Conservation (phyloP, 2,329 filamentous ascomycete species). For the Aspergillus chevalieri region DNA sequence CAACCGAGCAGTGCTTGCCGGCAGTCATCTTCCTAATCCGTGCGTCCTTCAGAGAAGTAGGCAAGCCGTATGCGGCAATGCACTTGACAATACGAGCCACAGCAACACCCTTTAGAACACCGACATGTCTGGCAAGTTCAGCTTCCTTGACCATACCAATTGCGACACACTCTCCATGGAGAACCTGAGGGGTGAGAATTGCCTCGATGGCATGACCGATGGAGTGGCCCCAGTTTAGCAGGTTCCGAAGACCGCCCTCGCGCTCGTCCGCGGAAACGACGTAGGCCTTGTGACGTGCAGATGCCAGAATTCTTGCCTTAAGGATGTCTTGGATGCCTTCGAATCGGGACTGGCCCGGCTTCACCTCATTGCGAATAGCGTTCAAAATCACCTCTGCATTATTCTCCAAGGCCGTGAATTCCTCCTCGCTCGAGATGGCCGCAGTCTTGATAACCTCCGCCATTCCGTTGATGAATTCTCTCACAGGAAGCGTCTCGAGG, state of each 20-base stretch:
- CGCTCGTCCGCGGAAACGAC: constrained; percentile 93
- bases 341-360: constrained; percentile 56
- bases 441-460: constrained; percentile 97
- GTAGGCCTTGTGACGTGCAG: constrained; percentile 85
- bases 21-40: constrained; percentile 75
- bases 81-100: constrained; percentile 88
- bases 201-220: constrained; percentile 97
- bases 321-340: constrained; percentile 63
- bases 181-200: constrained; percentile 86
- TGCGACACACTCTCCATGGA: constrained; percentile 92
- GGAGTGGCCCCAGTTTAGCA: constrained; percentile 96
- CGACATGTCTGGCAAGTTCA: constrained; percentile 82
- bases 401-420: constrained; percentile 77
- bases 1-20: constrained; percentile 79
- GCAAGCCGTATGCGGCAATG: constrained; percentile 86
- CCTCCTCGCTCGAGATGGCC: constrained; percentile 85
- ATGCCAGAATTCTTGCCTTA: constrained; percentile 77
- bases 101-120: constrained; percentile 75
- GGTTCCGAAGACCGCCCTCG: constrained; percentile 86
- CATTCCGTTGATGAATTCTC: constrained; percentile 98
- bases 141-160: constrained; percentile 99
- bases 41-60: constrained; percentile 77
- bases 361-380: constrained; percentile 59
- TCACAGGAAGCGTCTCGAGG: constrained; percentile 77
- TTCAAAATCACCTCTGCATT: constrained; percentile 71